These are phyloP conservation scores for Cutaneotrichosporon arboriforme DNA, from an alignment of 1,284 basidiomycete species.

Conservation along the genomic window DNA sequence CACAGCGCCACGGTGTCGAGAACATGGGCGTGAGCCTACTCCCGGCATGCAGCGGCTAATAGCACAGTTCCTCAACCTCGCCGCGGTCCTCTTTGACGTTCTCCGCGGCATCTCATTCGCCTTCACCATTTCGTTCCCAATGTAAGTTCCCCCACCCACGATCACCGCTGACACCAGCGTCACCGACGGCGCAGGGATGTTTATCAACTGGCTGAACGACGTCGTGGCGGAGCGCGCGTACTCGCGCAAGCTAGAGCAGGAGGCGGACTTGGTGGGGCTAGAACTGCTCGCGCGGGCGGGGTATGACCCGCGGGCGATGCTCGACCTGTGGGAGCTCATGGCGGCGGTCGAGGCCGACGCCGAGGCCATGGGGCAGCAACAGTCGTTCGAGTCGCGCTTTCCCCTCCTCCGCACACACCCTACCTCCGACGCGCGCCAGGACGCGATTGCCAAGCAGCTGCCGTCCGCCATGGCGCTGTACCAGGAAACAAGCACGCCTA, in stretches of 20 bases:
- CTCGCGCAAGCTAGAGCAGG: conserved; percentile 53
- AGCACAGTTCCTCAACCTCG: conserved; percentile 50
- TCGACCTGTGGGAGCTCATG: conserved; percentile 53
- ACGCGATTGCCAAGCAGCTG: conserved; percentile 19
- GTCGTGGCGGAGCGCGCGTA: conserved; percentile 52
- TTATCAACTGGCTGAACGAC: conserved; percentile 53
- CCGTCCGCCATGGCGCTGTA: conserved; percentile 1
- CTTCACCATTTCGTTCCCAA: conserved; percentile 52
- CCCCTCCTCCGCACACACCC: conserved; percentile 52
- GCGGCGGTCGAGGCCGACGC: conserved; percentile 50
- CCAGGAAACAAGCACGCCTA: neutral
- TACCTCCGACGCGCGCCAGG: conserved; percentile 47
- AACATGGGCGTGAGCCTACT: conserved; percentile 47
- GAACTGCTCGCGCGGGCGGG: conserved; percentile 51
- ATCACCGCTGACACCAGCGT: conserved; percentile 32
- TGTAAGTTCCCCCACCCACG: conserved; percentile 23
- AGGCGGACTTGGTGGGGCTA: conserved; percentile 53
- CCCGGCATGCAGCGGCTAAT: neutral
- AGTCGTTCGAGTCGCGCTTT: conserved; percentile 39
- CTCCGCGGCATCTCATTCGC: conserved; percentile 52
- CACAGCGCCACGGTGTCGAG: conserved; percentile 53
- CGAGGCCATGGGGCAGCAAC: conserved; percentile 29
- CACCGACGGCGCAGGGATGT: conserved; percentile 50
- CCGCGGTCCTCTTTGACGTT: conserved; percentile 52
- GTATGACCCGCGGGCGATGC: conserved; percentile 51